Conservation (phyloP, 2,329 filamentous ascomycete genomes). For the Fusarium transvaalense region DNA sequence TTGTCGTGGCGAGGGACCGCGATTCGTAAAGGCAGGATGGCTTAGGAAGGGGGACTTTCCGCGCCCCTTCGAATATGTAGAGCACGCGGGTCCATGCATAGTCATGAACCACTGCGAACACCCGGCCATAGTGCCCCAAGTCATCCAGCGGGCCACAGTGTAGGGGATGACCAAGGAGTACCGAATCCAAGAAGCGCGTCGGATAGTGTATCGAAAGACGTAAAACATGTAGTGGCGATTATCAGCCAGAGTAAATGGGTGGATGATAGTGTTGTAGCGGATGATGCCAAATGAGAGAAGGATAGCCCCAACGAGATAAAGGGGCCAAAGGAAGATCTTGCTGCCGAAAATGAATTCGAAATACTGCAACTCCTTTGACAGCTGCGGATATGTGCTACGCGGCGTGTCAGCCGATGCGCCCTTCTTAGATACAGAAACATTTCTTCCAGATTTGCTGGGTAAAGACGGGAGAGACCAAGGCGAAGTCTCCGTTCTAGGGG, state of each 20-base stretch:
- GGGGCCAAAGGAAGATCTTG: conserved; percentile 54
- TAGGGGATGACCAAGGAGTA: conserved; percentile 80
- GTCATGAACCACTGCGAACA: conserved; percentile 44
- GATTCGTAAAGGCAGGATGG: conserved; percentile 47
- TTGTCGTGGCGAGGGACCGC: conserved; percentile 8
- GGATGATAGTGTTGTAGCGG: conserved; percentile 89
- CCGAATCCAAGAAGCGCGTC: conserved; percentile 71
- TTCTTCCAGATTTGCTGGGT: conserved; percentile 3
- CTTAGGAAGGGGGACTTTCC: conserved; percentile 44
- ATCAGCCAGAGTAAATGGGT: conserved; percentile 95
- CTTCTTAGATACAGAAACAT: neutral
- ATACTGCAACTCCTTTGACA: conserved; percentile 28
- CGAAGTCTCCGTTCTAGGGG: neutral
- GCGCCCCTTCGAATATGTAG: conserved; percentile 15
- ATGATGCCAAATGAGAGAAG: conserved; percentile 64
- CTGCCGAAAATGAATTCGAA: conserved; percentile 45
- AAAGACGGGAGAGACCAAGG: neutral
- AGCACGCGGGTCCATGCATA: conserved; percentile 30
- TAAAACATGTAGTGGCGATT: conserved; percentile 99
- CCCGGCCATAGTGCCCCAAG: conserved; percentile 72
- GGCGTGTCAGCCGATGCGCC: neutral
- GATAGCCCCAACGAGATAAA: conserved; percentile 55
- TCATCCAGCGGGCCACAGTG: conserved; percentile 75
- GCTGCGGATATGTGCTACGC: neutral
- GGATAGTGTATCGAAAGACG: conserved; percentile 86